Conservation (phyloP, 805 yeast species). For the Blastobotrys mokoenaii region DNA sequence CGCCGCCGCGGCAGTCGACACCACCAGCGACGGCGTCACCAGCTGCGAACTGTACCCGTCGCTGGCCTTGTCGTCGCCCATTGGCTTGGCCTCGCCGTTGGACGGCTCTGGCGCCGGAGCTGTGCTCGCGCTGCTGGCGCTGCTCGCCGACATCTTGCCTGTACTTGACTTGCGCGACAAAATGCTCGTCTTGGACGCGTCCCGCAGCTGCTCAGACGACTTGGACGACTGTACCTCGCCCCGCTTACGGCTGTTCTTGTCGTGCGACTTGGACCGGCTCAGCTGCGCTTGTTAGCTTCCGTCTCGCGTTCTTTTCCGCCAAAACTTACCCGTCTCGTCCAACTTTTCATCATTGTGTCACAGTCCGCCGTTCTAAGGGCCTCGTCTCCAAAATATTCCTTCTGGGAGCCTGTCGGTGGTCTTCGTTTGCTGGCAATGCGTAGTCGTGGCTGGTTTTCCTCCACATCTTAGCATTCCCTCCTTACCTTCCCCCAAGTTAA, state of each 20-base stretch:
- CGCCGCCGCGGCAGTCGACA: slow-evolving; percentile 13
- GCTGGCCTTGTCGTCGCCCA: slow-evolving; percentile 3
- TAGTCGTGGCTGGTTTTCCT: background rate
- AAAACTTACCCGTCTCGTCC: slow-evolving; percentile 29
- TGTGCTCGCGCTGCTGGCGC: slow-evolving; percentile 3
- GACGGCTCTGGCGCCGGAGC: slow-evolving; percentile 1
- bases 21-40: slow-evolving; percentile 13
- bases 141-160: background rate
- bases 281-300: slow-evolving; percentile 8
- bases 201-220: slow-evolving; percentile 10
- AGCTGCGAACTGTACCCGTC: slow-evolving; percentile 5
- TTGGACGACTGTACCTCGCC: slow-evolving; percentile 6
- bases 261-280: slow-evolving; percentile 15
- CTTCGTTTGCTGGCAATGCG: background rate
- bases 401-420: background rate
- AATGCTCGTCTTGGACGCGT: too few relatives aligned
- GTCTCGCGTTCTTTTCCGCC: background rate
- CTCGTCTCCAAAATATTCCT: background rate
- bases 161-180: too few relatives aligned
- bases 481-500: too few relatives aligned
- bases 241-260: slow-evolving; percentile 8
- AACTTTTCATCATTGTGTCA: slow-evolving; percentile 29
- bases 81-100: background rate
- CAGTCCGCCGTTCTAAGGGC: background rate
- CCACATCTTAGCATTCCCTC: too few relatives aligned